Evolutionary conservation across 331 rosid species (phyloP).

Genomic region (Erythrophleum ivorense): DNA sequence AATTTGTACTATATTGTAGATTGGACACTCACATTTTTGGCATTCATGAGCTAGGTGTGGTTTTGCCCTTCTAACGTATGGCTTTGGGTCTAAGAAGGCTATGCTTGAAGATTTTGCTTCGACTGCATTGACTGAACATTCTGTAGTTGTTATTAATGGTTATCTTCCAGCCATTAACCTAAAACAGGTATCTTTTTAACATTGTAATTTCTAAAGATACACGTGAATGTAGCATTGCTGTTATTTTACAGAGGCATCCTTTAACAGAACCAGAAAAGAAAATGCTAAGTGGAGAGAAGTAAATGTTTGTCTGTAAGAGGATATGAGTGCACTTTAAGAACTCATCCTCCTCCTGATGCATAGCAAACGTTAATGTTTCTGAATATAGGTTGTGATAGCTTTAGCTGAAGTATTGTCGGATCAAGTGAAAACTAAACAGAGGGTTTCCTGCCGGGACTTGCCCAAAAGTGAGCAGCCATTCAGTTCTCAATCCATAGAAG

Average conservation of each 20-base stretch:
- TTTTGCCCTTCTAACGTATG: constrained; percentile 85
- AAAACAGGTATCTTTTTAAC: constrained; percentile 67
- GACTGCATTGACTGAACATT: constrained; percentile 58
- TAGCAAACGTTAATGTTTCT: constrained; percentile 14
- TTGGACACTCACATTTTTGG: background rate
- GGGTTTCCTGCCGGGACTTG: constrained; percentile 44
- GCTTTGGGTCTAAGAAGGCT: constrained; percentile 92
- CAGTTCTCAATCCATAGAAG: constrained; percentile 77
- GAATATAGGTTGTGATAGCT: constrained; percentile 66
- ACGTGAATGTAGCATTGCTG: background rate
- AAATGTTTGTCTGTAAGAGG: constrained; percentile 16
- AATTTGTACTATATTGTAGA: background rate
- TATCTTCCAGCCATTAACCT: constrained; percentile 83
- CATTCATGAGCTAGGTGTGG: constrained; percentile 61
- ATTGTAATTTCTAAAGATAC: background rate
- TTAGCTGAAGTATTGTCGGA: constrained; percentile 78
- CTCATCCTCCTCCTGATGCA: constrained; percentile 10
- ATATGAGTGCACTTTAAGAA: constrained; percentile 2
- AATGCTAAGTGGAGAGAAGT: background rate
- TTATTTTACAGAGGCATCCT: background rate
- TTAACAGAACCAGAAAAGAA: constrained; percentile 4
- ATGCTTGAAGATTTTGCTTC: constrained; percentile 96
- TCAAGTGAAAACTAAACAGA: constrained; percentile 65
- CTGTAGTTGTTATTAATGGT: constrained; percentile 86
- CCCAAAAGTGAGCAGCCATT: constrained; percentile 63